Conservation (phyloP, 352 stramenopile species). For the Elongisporangium anandrum region DNA sequence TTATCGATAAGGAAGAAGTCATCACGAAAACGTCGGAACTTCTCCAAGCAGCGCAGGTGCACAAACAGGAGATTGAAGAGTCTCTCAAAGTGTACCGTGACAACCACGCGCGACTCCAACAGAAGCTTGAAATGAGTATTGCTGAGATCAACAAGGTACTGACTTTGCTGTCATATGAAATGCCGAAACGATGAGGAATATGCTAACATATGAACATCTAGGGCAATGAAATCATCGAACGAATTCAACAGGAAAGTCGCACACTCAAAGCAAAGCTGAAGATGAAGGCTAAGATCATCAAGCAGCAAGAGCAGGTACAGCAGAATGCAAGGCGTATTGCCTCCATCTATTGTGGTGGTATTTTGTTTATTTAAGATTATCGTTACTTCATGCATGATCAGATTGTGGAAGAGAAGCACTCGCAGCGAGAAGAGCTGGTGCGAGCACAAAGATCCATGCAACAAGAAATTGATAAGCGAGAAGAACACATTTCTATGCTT, state of each 20-base stretch:
- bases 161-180: background rate
- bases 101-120: slow-evolving; percentile 76
- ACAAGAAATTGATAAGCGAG: slow-evolving; percentile 65
- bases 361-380: too few species aligned
- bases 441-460: slow-evolving; percentile 59
- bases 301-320: slow-evolving; percentile 87
- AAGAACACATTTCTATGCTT: slow-evolving; percentile 55
- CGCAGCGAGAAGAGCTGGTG: slow-evolving; percentile 58
- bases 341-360: too few species aligned
- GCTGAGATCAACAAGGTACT: slow-evolving; percentile 89
- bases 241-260: slow-evolving; percentile 82
- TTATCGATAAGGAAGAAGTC: slow-evolving; percentile 73
- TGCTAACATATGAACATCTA: slow-evolving; percentile 7
- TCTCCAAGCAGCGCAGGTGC: slow-evolving; percentile 51
- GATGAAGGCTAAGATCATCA: slow-evolving; percentile 88
- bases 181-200: too few species aligned
- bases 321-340: too few species aligned
- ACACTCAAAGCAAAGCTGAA: slow-evolving; percentile 76
- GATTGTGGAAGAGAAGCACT: slow-evolving; percentile 76
- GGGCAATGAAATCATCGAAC: slow-evolving; percentile 89
- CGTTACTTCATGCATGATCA: slow-evolving; percentile 15
- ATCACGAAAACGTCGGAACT: slow-evolving; percentile 70
- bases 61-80: slow-evolving; percentile 84
- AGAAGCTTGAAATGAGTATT: slow-evolving; percentile 87
- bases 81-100: slow-evolving; percentile 86